Evolutionary conservation across 2,329 filamentous ascomycete genomes (phyloP).

Genomic region (Aspergillus sp.): DNA sequence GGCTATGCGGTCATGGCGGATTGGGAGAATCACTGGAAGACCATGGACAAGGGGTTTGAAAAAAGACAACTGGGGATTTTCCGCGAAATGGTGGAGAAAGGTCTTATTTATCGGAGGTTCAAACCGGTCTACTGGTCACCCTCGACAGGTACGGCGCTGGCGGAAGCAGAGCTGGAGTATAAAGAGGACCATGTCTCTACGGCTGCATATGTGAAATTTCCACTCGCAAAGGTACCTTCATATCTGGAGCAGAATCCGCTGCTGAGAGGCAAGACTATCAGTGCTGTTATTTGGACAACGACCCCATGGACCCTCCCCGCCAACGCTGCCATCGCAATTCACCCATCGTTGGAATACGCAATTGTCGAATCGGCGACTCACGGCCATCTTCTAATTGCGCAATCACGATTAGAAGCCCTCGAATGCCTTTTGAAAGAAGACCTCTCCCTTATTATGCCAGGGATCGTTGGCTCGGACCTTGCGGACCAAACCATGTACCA

Average conservation of each 20-base stretch:
- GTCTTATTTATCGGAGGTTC: slow-evolving; percentile 60
- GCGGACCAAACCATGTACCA: slow-evolving; percentile 63
- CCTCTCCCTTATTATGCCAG: slow-evolving; percentile 52
- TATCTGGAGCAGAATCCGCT: slow-evolving; percentile 42
- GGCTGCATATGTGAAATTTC: slow-evolving; percentile 72
- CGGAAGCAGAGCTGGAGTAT: slow-evolving; percentile 66
- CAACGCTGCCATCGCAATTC: slow-evolving; percentile 84
- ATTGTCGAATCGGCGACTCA: slow-evolving; percentile 60
- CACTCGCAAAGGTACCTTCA: slow-evolving; percentile 54
- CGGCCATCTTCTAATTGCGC: slow-evolving; percentile 68
- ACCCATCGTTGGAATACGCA: slow-evolving; percentile 71
- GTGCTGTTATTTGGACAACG: slow-evolving; percentile 95
- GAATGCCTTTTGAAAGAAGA: slow-evolving; percentile 52
- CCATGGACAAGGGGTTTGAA: slow-evolving; percentile 63
- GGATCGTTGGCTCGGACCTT: slow-evolving; percentile 66
- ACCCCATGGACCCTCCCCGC: slow-evolving; percentile 97
- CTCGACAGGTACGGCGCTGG: slow-evolving; percentile 63
- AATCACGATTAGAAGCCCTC: slow-evolving; percentile 64
- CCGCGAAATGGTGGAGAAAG: slow-evolving; percentile 61
- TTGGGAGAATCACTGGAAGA: slow-evolving; percentile 63
- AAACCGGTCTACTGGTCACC: slow-evolving; percentile 68
- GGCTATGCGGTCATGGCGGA: slow-evolving; percentile 65
- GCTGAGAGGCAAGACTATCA: slow-evolving; percentile 55
- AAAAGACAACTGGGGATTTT: slow-evolving; percentile 61
- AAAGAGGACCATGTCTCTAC: slow-evolving; percentile 61